Percentiles rank a stretch among this genome's conserved stretches.
phyloP scores from a whole-genome alignment of 2,329 filamentous ascomycete species.

The Venturia effusa region DNA sequence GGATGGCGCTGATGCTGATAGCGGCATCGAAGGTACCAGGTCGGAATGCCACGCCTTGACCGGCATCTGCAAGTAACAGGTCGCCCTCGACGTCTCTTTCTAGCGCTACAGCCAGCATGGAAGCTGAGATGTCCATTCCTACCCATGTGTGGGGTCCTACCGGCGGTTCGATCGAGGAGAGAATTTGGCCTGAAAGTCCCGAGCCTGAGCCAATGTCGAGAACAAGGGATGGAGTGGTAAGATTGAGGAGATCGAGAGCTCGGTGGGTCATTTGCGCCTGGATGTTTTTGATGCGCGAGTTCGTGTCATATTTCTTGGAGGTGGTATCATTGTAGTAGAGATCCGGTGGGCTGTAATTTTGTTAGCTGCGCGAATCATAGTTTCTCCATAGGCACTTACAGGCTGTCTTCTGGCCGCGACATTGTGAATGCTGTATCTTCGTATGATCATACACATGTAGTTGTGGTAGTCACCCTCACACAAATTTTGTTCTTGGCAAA shows the following conservation, averaged over 20 bases:
- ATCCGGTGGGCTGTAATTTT: conserved; percentile 62
- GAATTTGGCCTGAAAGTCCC: conserved; percentile 86
- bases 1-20: conserved; percentile 89
- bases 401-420: conserved; percentile 93
- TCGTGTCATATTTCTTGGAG: conserved; percentile 95
- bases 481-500: neutral
- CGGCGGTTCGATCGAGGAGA: conserved; percentile 55
- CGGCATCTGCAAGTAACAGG: conserved; percentile 87
- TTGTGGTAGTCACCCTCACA: neutral
- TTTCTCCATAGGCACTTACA: conserved; percentile 45
- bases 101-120: conserved; percentile 93
- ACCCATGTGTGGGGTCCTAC: conserved; percentile 81
- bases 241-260: conserved; percentile 80
- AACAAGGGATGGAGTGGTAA: conserved; percentile 70
- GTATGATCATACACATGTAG: neutral
- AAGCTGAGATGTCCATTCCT: conserved; percentile 90
- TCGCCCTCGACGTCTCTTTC: conserved; percentile 90
- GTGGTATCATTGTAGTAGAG: conserved; percentile 95
- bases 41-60: conserved; percentile 89
- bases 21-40: conserved; percentile 89
- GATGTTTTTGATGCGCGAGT: conserved; percentile 88
- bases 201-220: conserved; percentile 96
- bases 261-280: conserved; percentile 91
- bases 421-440: conserved; percentile 42
- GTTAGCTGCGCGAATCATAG: conserved; percentile 19